Percentiles rank a stretch among this genome's conserved stretches.
These are phyloP conservation scores for Aurifilum marmelostoma DNA, from an alignment of 2,329 filamentous ascomycete species.

Conservation along the genomic window DNA sequence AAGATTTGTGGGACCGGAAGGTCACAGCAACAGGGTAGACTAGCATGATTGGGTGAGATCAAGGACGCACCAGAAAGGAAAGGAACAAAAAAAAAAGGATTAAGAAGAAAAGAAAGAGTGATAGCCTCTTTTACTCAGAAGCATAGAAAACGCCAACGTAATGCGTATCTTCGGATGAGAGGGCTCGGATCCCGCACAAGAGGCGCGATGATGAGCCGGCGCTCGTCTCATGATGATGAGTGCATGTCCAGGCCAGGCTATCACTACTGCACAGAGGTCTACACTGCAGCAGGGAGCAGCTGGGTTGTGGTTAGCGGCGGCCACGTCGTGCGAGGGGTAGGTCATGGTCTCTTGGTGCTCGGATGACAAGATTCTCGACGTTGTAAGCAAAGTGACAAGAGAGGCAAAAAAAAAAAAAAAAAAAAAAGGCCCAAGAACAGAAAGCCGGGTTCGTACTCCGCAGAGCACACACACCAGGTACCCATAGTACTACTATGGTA, in stretches of 20 bases:
- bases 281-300: neutral
- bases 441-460: neutral
- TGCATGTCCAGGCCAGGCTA: conserved; percentile 6
- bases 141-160: neutral
- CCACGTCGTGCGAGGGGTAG: neutral
- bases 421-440: neutral
- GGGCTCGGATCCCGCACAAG: neutral
- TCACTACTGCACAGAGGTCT: neutral
- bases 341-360: neutral
- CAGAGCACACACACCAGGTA: neutral
- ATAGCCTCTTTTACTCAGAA: neutral
- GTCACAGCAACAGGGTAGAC: neutral
- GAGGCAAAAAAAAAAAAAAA: neutral
- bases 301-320: neutral
- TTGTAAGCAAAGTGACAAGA: neutral
- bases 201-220: conserved; percentile 10
- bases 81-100: neutral
- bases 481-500: neutral
- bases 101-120: neutral
- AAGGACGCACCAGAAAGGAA: conserved; percentile 28
- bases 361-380: neutral
- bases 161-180: neutral
- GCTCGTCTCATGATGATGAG: conserved; percentile 20
- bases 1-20: conserved; percentile 17
- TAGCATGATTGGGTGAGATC: conserved; percentile 5